Evolutionary conservation across 2,329 filamentous ascomycete species (phyloP).

Genomic region (Phialophora macrospora): DNA sequence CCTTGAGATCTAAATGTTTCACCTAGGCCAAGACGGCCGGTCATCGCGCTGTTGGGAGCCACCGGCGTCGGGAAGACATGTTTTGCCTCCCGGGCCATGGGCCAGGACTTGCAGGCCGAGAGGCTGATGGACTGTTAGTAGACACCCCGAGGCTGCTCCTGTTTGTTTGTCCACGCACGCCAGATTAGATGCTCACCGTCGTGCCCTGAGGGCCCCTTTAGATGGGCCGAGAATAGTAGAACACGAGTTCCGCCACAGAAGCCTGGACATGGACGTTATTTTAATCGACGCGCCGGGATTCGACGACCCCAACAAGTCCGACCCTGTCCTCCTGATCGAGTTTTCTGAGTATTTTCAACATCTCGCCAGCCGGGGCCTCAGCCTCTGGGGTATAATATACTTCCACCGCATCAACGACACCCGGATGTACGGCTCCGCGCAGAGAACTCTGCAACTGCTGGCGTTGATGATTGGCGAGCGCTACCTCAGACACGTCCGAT

Average conservation of each 20-base stretch:
- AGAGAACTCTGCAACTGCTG: neutral
- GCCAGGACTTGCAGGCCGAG: neutral
- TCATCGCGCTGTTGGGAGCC: neutral
- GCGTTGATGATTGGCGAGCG: neutral
- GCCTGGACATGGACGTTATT: neutral
- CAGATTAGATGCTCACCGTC: neutral
- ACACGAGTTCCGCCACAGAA: neutral
- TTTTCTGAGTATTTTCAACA: neutral
- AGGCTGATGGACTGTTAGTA: neutral
- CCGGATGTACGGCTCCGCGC: neutral
- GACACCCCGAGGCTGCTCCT: neutral
- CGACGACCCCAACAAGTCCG: neutral
- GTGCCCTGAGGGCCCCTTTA: neutral
- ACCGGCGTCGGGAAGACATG: neutral
- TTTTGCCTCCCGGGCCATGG: neutral
- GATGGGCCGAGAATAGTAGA: neutral
- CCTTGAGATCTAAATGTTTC: neutral
- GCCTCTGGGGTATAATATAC: neutral
- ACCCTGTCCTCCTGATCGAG: neutral
- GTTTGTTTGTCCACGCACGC: too few relatives aligned
- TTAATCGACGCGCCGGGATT: neutral
- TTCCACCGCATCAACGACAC: conserved; percentile 1
- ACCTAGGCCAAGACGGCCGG: neutral
- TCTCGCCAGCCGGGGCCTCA: neutral
- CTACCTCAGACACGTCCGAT: neutral